These are phyloP conservation scores for Cladosporium sp. DNA, from an alignment of 2,329 filamentous ascomycete species.

Conservation along the genomic window DNA sequence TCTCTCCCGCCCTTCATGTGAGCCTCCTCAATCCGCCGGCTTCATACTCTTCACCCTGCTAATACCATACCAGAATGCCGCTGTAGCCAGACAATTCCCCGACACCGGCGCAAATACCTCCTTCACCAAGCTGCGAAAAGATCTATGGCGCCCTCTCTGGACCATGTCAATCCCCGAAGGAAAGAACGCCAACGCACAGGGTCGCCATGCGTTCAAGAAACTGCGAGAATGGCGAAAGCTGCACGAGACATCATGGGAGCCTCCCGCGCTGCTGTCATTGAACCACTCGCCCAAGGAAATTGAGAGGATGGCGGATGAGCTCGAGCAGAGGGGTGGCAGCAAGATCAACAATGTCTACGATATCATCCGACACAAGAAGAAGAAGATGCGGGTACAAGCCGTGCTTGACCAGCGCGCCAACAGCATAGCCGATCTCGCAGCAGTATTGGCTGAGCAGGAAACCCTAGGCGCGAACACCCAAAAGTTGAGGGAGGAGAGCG, in stretches of 20 bases:
- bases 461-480: conserved; percentile 27
- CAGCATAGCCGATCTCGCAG: conserved; percentile 55
- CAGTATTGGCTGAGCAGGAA: conserved; percentile 49
- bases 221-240: conserved; percentile 57
- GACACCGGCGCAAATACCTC: conserved; percentile 61
- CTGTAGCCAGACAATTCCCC: conserved; percentile 52
- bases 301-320: conserved; percentile 38
- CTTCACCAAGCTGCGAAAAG: conserved; percentile 54
- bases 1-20: conserved; percentile 53
- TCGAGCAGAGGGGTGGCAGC: conserved; percentile 26
- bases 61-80: conserved; percentile 41
- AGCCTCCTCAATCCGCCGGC: conserved; percentile 16
- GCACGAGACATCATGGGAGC: conserved; percentile 52
- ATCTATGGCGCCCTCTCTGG: conserved; percentile 59
- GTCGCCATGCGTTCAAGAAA: conserved; percentile 52
- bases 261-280: conserved; percentile 29
- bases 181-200: conserved; percentile 34
- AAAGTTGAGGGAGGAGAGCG: conserved; percentile 17
- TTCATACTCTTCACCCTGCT: not conserved
- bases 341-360: conserved; percentile 30
- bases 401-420: conserved; percentile 64
- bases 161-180: conserved; percentile 51
- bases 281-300: conserved; percentile 36
- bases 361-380: conserved; percentile 32
- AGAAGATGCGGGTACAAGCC: conserved; percentile 47